Conservation (phyloP, 441 rosid species). For the Erodium moschatum region DNA sequence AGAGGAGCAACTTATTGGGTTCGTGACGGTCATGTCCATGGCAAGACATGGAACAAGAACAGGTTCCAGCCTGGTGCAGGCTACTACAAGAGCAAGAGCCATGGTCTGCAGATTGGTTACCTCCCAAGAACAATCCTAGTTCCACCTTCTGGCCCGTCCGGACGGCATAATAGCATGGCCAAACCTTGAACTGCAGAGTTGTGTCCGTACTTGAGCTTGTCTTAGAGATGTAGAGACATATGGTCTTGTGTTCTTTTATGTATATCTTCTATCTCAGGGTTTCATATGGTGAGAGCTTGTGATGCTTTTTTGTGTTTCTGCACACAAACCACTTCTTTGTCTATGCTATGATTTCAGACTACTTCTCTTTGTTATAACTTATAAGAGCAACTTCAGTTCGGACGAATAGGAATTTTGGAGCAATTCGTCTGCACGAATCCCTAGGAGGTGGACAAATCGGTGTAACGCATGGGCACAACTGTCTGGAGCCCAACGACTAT, state of each 20-base stretch:
- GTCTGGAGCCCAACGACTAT: no score
- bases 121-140: conserved; percentile 19
- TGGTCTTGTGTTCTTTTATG: no score
- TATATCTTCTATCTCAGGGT: no score
- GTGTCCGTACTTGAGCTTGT: neutral
- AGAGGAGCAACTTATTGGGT: neutral
- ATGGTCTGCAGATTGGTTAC: neutral
- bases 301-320: neutral
- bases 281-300: no score
- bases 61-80: neutral
- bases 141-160: conserved; percentile 51
- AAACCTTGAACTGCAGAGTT: neutral
- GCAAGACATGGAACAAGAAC: neutral
- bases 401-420: no score
- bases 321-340: neutral
- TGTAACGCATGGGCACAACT: no score
- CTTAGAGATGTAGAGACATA: no score
- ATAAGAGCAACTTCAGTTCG: no score
- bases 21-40: neutral
- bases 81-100: neutral
- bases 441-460: no score
- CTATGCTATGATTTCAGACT: neutral
- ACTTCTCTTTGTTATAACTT: no score
- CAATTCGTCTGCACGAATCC: no score
- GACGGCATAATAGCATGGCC: conserved; percentile 26